Base-by-base conservation (phyloP, 2,329 filamentous ascomycete species). In the Xylariaceae sp. region DNA sequence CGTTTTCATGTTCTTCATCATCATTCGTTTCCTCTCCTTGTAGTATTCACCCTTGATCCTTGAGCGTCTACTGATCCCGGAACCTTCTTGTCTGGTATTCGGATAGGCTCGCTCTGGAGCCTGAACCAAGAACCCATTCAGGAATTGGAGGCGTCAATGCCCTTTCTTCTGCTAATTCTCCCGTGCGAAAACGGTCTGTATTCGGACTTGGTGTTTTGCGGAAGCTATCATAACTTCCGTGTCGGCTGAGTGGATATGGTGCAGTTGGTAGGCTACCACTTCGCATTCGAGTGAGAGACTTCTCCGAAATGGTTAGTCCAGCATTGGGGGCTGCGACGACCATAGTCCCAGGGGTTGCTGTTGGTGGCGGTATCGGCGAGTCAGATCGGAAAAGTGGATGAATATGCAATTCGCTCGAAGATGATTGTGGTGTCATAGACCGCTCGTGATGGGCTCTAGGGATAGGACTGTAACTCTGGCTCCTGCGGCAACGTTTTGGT, bases 321-420 rank as follows among this genome's bases (percentile, higher is more conserved):
- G 86, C 86, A 41, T 86, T 81, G 0, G 89, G 89, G 2, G 89
- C 86, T 0, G 89, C 89, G 10, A 85, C 77, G 47, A 93, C 87
- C 16, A 87, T 80, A 0, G 89, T 93, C 0, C 88, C 87, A 0
- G 88, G 86, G 0, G 87, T 89, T 1, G 82, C 80, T 5, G 83
- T 74, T 0, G 89, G 84, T 1, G 88, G 86, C 7, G 88, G 88
- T 1, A 79, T 81, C 0, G 87, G 87, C 41, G 85, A 89, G 67
- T 90, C 88, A 5, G 86, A 87, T 56, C 89, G 81, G 76, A 93
- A 92, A 2, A 93, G 79, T 7, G 89, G 89, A 70, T 93, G 89
- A 44, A 92, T 91, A 67, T 91, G 85, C 2, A 85, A 79, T 70
- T 92, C 88, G 65, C 79, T 80, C 48, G 67, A 75, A 2, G 64